Evolutionary conservation across 306 rosid species (phyloP).

Genomic region (Erythrophleum fordii): DNA sequence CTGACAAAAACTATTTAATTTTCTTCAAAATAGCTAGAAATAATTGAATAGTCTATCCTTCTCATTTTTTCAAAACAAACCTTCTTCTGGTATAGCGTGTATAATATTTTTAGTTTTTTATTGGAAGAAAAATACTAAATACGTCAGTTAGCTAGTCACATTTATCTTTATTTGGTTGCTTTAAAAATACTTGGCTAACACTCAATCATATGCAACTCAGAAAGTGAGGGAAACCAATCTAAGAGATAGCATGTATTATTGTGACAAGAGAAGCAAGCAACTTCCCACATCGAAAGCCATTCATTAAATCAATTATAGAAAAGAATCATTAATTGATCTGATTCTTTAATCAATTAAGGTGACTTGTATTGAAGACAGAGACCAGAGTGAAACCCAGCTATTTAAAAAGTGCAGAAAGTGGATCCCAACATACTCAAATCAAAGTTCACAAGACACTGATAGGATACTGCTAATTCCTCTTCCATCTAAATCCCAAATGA

Average conservation of each 20-base stretch:
- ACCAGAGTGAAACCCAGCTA: not conserved
- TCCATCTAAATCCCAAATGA: not conserved
- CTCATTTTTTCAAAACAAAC: not conserved
- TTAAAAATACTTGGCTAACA: not conserved
- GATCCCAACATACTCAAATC: not conserved
- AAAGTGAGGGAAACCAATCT: not conserved
- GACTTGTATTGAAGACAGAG: not conserved
- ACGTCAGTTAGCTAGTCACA: not conserved
- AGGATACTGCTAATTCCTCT: not conserved
- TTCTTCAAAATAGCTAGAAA: constrained; percentile 5
- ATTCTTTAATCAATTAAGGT: not conserved
- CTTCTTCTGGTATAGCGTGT: not conserved
- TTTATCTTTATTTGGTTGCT: not conserved
- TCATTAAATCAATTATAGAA: not conserved
- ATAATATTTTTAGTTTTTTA: not conserved
- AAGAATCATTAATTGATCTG: constrained; percentile 5
- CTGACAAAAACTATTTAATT: constrained; percentile 5
- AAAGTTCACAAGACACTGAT: not conserved
- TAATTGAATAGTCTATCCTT: not conserved
- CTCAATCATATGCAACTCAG: not conserved
- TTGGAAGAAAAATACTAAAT: not conserved
- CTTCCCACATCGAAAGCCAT: not conserved
- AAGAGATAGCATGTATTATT: not conserved
- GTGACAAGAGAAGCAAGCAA: not conserved
- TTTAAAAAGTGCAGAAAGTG: not conserved